These are phyloP conservation scores for Pleurotus eryngii DNA, from an alignment of 768 basidiomycete genomes.

Conservation along the genomic window DNA sequence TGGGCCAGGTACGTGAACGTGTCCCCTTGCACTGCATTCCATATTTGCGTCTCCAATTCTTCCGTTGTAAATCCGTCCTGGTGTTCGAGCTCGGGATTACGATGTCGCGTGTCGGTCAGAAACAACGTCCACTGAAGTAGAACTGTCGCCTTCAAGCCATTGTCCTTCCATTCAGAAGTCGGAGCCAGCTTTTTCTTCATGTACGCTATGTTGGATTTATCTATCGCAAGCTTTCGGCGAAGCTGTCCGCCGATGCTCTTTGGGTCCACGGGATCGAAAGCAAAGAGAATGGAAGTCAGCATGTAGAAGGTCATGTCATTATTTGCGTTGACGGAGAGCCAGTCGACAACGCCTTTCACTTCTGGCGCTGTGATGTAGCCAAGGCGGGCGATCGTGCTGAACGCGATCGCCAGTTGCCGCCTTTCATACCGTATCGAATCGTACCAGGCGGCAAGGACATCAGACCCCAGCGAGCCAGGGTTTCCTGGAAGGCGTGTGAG, in stretches of 20 bases:
- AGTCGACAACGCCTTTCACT: slow-evolving; percentile 62
- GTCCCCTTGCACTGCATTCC: slow-evolving; percentile 81
- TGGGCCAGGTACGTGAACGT: slow-evolving; percentile 69
- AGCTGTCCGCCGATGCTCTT: slow-evolving; percentile 37
- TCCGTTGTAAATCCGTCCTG: slow-evolving; percentile 68
- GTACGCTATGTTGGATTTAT: slow-evolving; percentile 43
- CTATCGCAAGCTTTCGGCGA: slow-evolving; percentile 47
- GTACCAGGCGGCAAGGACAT: slow-evolving; percentile 64
- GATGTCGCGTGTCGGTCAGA: slow-evolving; percentile 71
- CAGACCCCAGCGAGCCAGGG: slow-evolving; percentile 53
- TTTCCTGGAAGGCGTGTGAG: slow-evolving; percentile 26
- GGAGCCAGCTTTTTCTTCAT: slow-evolving; percentile 59
- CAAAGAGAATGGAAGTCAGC: slow-evolving; percentile 58
- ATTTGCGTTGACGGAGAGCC: slow-evolving; percentile 63
- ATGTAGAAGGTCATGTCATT: slow-evolving; percentile 70
- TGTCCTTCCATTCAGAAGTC: slow-evolving; percentile 61
- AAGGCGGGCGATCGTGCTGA: slow-evolving; percentile 60
- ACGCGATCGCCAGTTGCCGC: slow-evolving; percentile 58
- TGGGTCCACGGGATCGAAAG: slow-evolving; percentile 67
- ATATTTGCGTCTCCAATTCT: slow-evolving; percentile 76
- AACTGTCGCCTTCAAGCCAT: slow-evolving; percentile 66
- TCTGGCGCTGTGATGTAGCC: slow-evolving; percentile 61
- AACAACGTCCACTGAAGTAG: slow-evolving; percentile 89
- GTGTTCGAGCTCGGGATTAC: slow-evolving; percentile 61
- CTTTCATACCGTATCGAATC: slow-evolving; percentile 76